Percentiles rank a stretch among this genome's conserved stretches.
These are phyloP conservation scores for Prunella vulgaris DNA, from an alignment of 257 asterid species.

Conservation along the genomic window DNA sequence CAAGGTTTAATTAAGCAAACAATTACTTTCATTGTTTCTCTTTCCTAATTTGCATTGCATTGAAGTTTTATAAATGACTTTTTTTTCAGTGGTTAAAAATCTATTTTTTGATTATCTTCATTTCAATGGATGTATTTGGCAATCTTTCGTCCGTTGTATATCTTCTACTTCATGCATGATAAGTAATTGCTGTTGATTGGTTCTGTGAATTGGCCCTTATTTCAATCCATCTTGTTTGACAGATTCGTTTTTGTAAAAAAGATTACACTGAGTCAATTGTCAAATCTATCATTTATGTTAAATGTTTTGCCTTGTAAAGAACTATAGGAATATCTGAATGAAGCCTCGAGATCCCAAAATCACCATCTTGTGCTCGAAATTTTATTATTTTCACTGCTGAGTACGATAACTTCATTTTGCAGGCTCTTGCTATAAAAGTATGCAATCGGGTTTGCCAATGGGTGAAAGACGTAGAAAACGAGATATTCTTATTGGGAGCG, in stretches of 20 bases:
- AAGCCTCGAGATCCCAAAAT: background rate
- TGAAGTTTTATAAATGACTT: background rate
- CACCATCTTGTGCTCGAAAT: background rate
- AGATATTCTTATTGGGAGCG: conserved; percentile 81
- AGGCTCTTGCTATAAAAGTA: conserved; percentile 89
- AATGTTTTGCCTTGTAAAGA: background rate
- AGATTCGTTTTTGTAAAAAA: background rate
- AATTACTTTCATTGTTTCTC: background rate
- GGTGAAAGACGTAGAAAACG: conserved; percentile 92
- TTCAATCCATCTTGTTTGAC: background rate
- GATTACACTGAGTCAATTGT: background rate
- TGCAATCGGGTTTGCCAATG: conserved; percentile 95
- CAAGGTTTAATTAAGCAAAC: conserved; percentile 58
- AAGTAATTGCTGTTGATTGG: background rate
- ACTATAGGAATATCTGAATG: background rate
- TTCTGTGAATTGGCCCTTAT: background rate
- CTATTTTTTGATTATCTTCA: background rate
- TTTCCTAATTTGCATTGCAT: background rate
- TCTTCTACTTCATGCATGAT: background rate
- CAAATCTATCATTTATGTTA: background rate
- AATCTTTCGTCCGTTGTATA: too few species aligned
- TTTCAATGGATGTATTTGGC: background rate
- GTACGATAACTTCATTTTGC: conserved; percentile 32
- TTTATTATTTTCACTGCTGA: conserved; percentile 1
- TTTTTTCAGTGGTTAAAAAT: background rate